Evolutionary conservation across 2,329 filamentous ascomycete species (phyloP), one percentile per base, ranked within the genome.

Genomic region (Fusarium subtropicale): DNA sequence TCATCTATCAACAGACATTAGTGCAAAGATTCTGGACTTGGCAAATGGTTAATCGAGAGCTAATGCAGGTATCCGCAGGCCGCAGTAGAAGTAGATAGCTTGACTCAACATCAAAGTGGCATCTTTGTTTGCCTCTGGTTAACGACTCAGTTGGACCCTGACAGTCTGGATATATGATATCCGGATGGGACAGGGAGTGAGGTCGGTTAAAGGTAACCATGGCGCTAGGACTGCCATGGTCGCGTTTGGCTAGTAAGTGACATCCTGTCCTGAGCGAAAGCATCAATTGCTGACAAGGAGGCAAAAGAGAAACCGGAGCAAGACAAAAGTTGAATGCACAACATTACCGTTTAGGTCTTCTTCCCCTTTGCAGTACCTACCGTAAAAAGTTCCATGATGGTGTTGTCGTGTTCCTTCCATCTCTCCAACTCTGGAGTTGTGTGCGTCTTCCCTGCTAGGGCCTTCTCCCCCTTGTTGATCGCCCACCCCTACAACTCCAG

Each of bases 151-250:
- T 38, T 28, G 36, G 47, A 42, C 57, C 28, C 62, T 44, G 61
- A 45, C 10, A 12, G 60, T 33, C 41, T 47, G 34, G 26, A 34
- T 33, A 53, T 33, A 38, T 13, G 26, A 34, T 31, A 52, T 33
- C 42, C 20, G 8, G 20, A 39, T 24, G n/a, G 39, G 41, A 34
- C 48, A 51, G 46, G 41, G 28, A 30, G 28, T 22, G 20, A 22
- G 28, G 34, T 64, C 66, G 62, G 66, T 54, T 64, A 64, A 70
- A 31, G 50, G 34, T 60, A 56, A 53, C 66, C 57, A 63, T 56
- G 41, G 33, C 26, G 41, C 53, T 59, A 44, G 46, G 58, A 39
- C 59, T 26, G 34, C 11, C 20, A 16, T 38, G 36, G 41, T 42
- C 36, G 22, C 30, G 52, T 26, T 63, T 45, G 24, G 26, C 45